Evolutionary conservation across 2,329 filamentous ascomycete species (phyloP), one percentile per base, ranked within the genome.

Genomic region (Thielaviopsis ethacetica): DNA sequence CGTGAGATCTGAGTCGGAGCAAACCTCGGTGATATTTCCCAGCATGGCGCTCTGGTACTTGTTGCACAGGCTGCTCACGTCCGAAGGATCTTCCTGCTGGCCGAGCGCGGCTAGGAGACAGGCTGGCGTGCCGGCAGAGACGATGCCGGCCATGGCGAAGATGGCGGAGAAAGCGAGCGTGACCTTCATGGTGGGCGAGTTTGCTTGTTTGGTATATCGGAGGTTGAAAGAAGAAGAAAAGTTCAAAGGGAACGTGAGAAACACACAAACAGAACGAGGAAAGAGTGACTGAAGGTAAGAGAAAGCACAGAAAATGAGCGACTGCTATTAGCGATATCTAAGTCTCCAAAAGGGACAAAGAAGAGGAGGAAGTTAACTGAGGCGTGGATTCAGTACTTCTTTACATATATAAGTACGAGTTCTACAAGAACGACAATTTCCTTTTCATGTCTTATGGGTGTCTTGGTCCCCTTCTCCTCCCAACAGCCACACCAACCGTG

Each of bases 71-170:
- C 51, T 19, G 50, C 60, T 38, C 19, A 63, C 34, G 9, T 59
- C 44, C 19, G 56, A 13, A 2, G 61, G 60, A 21, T 59, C 59
- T 24, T 57, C 24, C 47, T 65, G 63, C n/a, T 59, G 24, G 34
- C 41, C 56, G 12, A 65, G 53, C 21, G 60, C 63, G 9, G 56
- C 54, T 7, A 64, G 21, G 21, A 65, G 56, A 52, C 63, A 65
- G n/a, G 62, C 62, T 47, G 64, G 61, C 1, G 21, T 34, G 10
- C 30, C 41, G 19, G 59, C 59, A 30, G 30, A 53, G 24, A 52
- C 52, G 38, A 58, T 19, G 9, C 49, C 26, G 51, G 59, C 61
- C 19, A 59, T 47, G 50, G 51, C 56, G 22, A 64, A 34, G n/a
- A 50, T 30, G 47, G 50, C 24, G 27, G 63, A 34, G 44, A 63